These are phyloP conservation scores for Chenopodium formosanum DNA, from an alignment of 148 eudicot species.

Conservation along the genomic window DNA sequence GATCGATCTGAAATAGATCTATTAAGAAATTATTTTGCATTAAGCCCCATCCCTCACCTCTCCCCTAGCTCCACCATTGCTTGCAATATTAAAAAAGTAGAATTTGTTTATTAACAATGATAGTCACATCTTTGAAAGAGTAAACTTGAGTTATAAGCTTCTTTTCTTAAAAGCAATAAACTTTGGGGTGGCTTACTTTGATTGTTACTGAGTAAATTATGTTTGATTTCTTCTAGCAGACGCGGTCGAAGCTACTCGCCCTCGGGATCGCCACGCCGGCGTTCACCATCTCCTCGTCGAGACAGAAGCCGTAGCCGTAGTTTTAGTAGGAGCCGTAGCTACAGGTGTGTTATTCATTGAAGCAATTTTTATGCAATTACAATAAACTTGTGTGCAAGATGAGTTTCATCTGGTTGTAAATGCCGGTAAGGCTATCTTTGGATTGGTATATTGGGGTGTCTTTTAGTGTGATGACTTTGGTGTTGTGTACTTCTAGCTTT, in stretches of 20 bases:
- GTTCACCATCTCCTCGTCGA: constrained; percentile 48
- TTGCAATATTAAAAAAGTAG: not conserved
- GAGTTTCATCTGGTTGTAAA: not conserved
- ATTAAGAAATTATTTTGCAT: no score
- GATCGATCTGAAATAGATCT: no score
- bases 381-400: not conserved
- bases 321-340: constrained; percentile 77
- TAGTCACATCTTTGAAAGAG: no score
- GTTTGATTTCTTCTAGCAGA: constrained; percentile 18
- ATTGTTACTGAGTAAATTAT: not conserved
- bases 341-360: constrained; percentile 47
- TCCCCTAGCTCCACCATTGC: no score
- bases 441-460: not conserved
- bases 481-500: not conserved
- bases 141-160: not conserved
- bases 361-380: constrained; percentile 1
- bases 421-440: not conserved
- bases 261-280: constrained; percentile 58
- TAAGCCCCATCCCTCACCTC: no score
- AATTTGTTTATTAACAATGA: no score
- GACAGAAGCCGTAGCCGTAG: constrained; percentile 58
- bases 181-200: not conserved
- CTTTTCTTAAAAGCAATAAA: not conserved
- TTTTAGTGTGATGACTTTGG: not conserved
- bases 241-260: constrained; percentile 73